These are phyloP conservation scores for Fonsecaea erecta DNA, from an alignment of 2,329 filamentous ascomycete genomes.

Conservation along the genomic window DNA sequence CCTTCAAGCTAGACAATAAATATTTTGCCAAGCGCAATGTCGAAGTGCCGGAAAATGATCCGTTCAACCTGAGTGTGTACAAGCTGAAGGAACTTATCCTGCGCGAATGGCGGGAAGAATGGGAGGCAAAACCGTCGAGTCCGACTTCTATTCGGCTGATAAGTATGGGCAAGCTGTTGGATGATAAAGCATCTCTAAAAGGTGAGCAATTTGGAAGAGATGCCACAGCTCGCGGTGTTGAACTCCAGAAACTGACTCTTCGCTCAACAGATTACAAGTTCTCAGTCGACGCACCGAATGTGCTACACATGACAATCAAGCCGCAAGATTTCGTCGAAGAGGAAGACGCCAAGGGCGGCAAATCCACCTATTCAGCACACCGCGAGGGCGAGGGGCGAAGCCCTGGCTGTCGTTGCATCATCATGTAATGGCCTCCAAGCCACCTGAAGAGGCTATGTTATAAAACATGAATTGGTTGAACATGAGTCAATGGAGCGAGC, in stretches of 20 bases:
- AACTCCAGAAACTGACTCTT: not conserved
- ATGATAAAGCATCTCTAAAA: constrained; percentile 83
- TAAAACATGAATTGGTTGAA: not conserved
- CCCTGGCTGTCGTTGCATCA: constrained; percentile 68
- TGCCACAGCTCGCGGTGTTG: not conserved
- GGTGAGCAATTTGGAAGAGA: constrained; percentile 57
- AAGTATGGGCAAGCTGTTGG: constrained; percentile 85
- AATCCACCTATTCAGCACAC: constrained; percentile 54
- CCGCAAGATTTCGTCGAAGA: constrained; percentile 80
- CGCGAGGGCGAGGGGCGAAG: constrained; percentile 61
- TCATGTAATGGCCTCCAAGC: constrained; percentile 53
- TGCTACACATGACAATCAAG: constrained; percentile 93
- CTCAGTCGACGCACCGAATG: constrained; percentile 73
- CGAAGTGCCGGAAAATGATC: constrained; percentile 75
- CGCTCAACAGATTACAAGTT: constrained; percentile 72
- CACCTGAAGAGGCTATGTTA: not conserved
- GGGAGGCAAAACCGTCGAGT: constrained; percentile 83
- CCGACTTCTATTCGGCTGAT: constrained; percentile 90
- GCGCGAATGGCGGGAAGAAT: constrained; percentile 88
- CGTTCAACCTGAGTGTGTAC: constrained; percentile 89
- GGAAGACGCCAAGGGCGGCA: constrained; percentile 72
- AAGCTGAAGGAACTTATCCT: constrained; percentile 93
- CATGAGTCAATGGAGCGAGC: not conserved
- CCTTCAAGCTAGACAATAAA: constrained; percentile 85
- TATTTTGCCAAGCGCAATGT: constrained; percentile 84